These are phyloP conservation scores for Sorghum bicolor DNA, from an alignment of 176 grass and related monocot genomes.

Conservation along the genomic window DNA sequence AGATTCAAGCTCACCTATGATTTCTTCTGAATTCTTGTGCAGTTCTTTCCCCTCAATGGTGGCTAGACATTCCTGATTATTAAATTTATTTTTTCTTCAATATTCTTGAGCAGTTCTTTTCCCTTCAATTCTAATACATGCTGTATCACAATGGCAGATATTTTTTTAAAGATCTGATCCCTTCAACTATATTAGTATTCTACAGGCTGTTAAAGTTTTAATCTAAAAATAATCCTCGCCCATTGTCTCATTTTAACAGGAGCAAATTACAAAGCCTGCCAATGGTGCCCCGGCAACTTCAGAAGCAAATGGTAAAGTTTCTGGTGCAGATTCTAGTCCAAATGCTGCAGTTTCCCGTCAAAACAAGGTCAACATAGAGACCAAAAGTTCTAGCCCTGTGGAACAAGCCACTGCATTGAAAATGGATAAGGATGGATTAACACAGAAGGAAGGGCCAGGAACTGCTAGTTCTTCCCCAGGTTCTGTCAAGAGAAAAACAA, in stretches of 20 bases:
- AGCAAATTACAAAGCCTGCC: conserved; percentile 63
- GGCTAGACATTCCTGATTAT: background rate
- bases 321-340: conserved; percentile 40
- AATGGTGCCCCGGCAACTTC: conserved; percentile 49
- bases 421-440: conserved; percentile 43
- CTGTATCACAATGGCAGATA: background rate
- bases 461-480: conserved; percentile 42
- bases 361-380: conserved; percentile 50
- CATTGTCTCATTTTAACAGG: conserved; percentile 45
- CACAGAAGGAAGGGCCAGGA: conserved; percentile 62
- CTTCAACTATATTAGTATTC: background rate
- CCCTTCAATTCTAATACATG: background rate
- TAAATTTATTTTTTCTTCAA: background rate
- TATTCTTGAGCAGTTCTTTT: background rate
- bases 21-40: background rate
- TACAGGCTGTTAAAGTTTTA: background rate
- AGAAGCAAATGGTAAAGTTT: conserved; percentile 48
- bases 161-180: background rate
- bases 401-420: conserved; percentile 46
- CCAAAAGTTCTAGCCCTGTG: conserved; percentile 40
- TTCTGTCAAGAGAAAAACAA: conserved; percentile 72
- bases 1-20: background rate
- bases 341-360: conserved; percentile 39
- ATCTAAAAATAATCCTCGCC: background rate
- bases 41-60: background rate